Percentiles rank a stretch among this genome's conserved stretches.
phyloP scores from a whole-genome alignment of 306 rosid species.

The Fragaria vesca region DNA sequence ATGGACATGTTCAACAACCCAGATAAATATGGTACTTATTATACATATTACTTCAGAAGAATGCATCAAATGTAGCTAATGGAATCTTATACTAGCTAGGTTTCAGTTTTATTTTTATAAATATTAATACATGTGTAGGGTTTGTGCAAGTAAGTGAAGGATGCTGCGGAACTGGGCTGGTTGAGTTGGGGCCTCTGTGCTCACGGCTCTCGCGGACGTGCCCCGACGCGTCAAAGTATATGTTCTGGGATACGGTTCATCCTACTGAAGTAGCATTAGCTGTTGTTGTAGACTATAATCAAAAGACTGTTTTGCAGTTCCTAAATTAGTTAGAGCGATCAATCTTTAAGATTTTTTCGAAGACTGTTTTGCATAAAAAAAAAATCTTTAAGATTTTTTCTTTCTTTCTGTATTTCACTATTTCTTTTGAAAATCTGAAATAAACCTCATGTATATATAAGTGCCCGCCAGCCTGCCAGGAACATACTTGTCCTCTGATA shows the following conservation, averaged over 20 bases:
- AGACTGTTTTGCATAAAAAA: no score
- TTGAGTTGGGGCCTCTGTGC: conserved; percentile 44
- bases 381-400: no score
- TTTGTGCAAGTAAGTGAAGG: conserved; percentile 28
- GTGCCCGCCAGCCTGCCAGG: neutral
- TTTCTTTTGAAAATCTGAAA: neutral
- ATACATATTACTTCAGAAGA: neutral
- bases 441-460: neutral
- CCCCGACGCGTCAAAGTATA: conserved; percentile 32
- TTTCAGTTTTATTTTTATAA: neutral
- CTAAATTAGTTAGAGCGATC: neutral
- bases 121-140: conserved; percentile 22
- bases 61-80: neutral
- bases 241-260: conserved; percentile 52
- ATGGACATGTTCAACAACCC: conserved; percentile 39
- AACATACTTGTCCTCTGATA: neutral
- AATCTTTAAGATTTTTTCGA: no score
- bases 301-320: neutral
- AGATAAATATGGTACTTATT: conserved; percentile 30
- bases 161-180: conserved; percentile 54
- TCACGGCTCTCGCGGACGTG: conserved; percentile 27
- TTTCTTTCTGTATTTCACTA: no score
- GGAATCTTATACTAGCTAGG: neutral
- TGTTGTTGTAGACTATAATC: conserved; percentile 13
- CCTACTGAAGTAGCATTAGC: conserved; percentile 32